Conservation (phyloP, 805 yeast species). For the Ogataea siamensis region DNA sequence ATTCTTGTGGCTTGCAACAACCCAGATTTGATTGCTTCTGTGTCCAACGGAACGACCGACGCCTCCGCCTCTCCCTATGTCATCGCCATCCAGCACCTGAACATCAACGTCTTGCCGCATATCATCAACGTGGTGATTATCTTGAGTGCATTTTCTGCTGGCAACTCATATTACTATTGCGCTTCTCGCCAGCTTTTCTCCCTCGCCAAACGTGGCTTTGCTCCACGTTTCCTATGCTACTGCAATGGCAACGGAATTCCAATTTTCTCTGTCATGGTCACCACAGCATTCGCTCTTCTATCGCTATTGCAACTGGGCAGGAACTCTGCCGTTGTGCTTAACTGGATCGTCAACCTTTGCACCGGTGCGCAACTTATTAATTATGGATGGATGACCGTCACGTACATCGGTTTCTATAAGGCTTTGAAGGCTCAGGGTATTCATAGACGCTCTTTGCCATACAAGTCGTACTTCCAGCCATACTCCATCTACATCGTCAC, state of each 20-base stretch:
- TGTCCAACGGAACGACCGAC: constrained; percentile 58
- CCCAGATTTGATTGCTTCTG: constrained; percentile 40
- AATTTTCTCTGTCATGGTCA: constrained; percentile 49
- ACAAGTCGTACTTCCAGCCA: constrained; percentile 43
- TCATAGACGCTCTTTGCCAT: constrained; percentile 39
- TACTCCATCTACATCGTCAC: constrained; percentile 35
- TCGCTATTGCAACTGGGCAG: constrained; percentile 57
- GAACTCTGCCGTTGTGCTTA: constrained; percentile 35
- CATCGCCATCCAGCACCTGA: constrained; percentile 66
- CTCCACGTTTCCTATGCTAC: constrained; percentile 61
- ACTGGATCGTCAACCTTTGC: constrained; percentile 46
- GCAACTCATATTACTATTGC: constrained; percentile 72
- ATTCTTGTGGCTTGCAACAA: constrained; percentile 39
- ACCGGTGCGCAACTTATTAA: constrained; percentile 48
- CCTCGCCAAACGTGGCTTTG: constrained; percentile 64
- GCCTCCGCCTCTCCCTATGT: constrained; percentile 79
- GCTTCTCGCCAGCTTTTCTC: constrained; percentile 64
- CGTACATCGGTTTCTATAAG: constrained; percentile 41
- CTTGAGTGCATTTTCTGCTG: constrained; percentile 75
- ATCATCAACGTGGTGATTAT: constrained; percentile 73
- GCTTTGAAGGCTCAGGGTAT: constrained; percentile 41
- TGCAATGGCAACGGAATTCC: constrained; percentile 73
- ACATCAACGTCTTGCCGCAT: constrained; percentile 64
- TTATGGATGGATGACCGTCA: constrained; percentile 44
- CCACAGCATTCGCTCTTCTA: constrained; percentile 58